Evolutionary conservation across 1,139 yeast genomes (phyloP).

Genomic region (Pichia sorboxylosa): DNA sequence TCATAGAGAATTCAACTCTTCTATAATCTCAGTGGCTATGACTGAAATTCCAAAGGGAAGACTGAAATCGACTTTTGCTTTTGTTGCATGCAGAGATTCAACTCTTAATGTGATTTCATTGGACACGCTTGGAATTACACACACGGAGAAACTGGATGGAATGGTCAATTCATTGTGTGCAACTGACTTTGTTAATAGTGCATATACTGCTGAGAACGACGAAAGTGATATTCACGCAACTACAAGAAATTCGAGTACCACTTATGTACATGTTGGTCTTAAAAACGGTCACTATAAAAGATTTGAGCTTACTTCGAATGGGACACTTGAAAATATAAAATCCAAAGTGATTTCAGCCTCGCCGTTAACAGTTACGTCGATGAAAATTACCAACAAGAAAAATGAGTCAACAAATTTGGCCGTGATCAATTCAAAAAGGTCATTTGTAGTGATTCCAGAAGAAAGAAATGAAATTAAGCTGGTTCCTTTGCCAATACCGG

Average conservation of each 20-base stretch:
- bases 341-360: slow-evolving; percentile 65
- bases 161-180: slow-evolving; percentile 28
- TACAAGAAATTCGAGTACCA: background rate
- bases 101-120: slow-evolving; percentile 63
- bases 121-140: slow-evolving; percentile 46
- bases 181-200: slow-evolving; percentile 34
- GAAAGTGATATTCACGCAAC: slow-evolving; percentile 1
- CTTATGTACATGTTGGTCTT: slow-evolving; percentile 61
- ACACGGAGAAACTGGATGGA: slow-evolving; percentile 61
- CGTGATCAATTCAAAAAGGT: slow-evolving; percentile 2
- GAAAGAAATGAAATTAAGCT: slow-evolving; percentile 25
- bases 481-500: slow-evolving; percentile 30
- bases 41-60: slow-evolving; percentile 39
- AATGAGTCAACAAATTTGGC: slow-evolving; percentile 2
- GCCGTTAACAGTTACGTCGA: slow-evolving; percentile 20
- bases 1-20: slow-evolving; percentile 42
- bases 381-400: slow-evolving; percentile 22
- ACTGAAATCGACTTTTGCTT: slow-evolving; percentile 44
- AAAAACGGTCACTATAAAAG: slow-evolving; percentile 70
- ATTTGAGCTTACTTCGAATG: slow-evolving; percentile 46
- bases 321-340: slow-evolving; percentile 55
- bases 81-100: slow-evolving; percentile 63
- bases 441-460: slow-evolving; percentile 8
- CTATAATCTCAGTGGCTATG: slow-evolving; percentile 45
- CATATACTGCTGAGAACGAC: slow-evolving; percentile 24